These are phyloP conservation scores for Rubia tinctorum DNA, from an alignment of 305 asterid species.

Conservation along the genomic window DNA sequence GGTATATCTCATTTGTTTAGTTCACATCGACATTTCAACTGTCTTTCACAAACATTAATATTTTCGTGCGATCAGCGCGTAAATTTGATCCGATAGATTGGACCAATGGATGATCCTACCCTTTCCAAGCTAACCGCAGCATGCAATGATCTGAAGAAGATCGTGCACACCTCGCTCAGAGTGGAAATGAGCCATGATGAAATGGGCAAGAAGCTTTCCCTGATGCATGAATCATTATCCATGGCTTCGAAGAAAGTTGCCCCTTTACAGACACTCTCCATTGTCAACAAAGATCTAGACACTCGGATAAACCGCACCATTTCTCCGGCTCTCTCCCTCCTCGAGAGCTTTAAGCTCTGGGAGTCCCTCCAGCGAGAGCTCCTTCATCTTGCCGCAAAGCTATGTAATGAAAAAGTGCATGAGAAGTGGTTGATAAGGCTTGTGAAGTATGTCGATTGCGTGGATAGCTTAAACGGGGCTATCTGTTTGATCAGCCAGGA, in stretches of 20 bases:
- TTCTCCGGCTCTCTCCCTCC: conserved; percentile 61
- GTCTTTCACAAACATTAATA: neutral
- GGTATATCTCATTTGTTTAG: conserved; percentile 8
- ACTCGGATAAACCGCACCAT: conserved; percentile 66
- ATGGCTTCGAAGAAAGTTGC: conserved; percentile 52
- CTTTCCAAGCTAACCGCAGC: conserved; percentile 36
- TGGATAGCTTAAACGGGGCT: conserved; percentile 45
- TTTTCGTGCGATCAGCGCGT: neutral
- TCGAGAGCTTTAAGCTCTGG: conserved; percentile 57
- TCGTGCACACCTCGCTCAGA: conserved; percentile 38
- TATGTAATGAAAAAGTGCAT: conserved; percentile 36
- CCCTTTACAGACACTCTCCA: conserved; percentile 72
- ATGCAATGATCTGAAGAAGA: conserved; percentile 40
- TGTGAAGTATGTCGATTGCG: conserved; percentile 57
- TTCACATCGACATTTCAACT: conserved; percentile 4
- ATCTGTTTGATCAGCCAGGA: conserved; percentile 42
- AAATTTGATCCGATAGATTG: neutral
- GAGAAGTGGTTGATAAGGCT: conserved; percentile 39
- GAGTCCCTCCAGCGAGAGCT: conserved; percentile 60
- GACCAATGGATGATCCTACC: conserved; percentile 29
- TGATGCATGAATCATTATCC: conserved; percentile 36
- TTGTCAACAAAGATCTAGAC: conserved; percentile 67
- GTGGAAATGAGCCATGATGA: conserved; percentile 38
- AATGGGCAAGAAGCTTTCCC: conserved; percentile 31
- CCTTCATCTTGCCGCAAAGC: conserved; percentile 33